A percentile compares a stretch with the other conserved stretches of the same genome.
These are phyloP conservation scores for Suhomyces wounanorum DNA, from an alignment of 1,139 yeast species.

Conservation along the genomic window DNA sequence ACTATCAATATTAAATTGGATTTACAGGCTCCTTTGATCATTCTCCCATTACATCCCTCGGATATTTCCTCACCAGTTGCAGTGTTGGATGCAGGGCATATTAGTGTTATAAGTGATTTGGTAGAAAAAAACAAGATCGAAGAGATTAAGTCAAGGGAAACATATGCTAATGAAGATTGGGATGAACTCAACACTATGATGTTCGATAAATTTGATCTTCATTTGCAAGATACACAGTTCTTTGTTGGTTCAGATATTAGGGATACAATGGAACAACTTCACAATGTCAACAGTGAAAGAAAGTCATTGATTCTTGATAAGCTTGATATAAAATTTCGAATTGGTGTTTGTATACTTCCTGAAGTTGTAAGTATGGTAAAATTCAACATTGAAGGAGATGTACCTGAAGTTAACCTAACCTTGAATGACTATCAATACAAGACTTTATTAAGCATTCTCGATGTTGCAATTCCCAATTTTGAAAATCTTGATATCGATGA, in stretches of 20 bases:
- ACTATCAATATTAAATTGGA: slow-evolving; percentile 84
- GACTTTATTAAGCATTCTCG: slow-evolving; percentile 75
- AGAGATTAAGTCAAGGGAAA: slow-evolving; percentile 67
- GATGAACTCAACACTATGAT: slow-evolving; percentile 67
- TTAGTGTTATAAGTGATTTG: slow-evolving; percentile 77
- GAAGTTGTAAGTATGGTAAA: slow-evolving; percentile 73
- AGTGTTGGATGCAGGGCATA: slow-evolving; percentile 94
- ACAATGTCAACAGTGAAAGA: slow-evolving; percentile 37
- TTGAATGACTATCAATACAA: slow-evolving; percentile 90
- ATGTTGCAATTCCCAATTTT: slow-evolving; percentile 67
- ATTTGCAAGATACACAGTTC: slow-evolving; percentile 83
- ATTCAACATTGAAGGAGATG: slow-evolving; percentile 72
- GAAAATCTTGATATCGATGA: slow-evolving; percentile 35
- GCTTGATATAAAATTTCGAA: slow-evolving; percentile 66
- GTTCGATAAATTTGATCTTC: slow-evolving; percentile 85
- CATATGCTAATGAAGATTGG: slow-evolving; percentile 76
- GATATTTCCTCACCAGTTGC: slow-evolving; percentile 87
- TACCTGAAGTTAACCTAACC: slow-evolving; percentile 73
- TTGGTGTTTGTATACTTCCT: slow-evolving; percentile 85
- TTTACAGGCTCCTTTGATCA: slow-evolving; percentile 88
- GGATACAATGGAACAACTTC: slow-evolving; percentile 72
- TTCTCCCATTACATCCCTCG: slow-evolving; percentile 82
- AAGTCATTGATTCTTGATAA: slow-evolving; percentile 70
- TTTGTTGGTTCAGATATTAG: slow-evolving; percentile 82
- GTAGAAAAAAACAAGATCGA: slow-evolving; percentile 72